Conservation (phyloP, 2,329 filamentous ascomycete genomes). For the Lachnellula occidentalis region DNA sequence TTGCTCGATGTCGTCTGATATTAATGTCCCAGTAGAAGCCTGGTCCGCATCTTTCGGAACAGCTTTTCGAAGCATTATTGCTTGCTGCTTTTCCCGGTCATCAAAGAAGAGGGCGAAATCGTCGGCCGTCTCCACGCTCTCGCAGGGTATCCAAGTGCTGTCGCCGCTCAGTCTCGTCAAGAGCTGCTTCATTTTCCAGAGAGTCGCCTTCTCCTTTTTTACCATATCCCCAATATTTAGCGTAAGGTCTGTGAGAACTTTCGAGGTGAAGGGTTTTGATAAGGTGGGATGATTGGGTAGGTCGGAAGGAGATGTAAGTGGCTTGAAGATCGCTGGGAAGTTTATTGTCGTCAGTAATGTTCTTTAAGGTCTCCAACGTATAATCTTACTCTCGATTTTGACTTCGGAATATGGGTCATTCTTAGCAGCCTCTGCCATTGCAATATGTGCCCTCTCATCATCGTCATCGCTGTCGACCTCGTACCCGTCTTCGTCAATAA, state of each 20-base stretch:
- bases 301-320: constrained; percentile 69
- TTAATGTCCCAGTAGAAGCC: constrained; percentile 22
- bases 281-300: constrained; percentile 69
- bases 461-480: constrained; percentile 69
- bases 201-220: constrained; percentile 66
- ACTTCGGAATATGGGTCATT: constrained; percentile 71
- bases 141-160: constrained; percentile 60
- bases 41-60: constrained; percentile 22
- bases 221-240: constrained; percentile 64
- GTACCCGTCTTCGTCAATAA: constrained; percentile 74
- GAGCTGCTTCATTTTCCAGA: constrained; percentile 71
- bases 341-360: constrained; percentile 29
- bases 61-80: constrained; percentile 16
- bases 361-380: not conserved
- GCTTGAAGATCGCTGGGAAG: constrained; percentile 61
- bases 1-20: constrained; percentile 18
- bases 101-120: constrained; percentile 47
- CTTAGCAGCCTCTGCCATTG: constrained; percentile 57
- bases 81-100: constrained; percentile 22
- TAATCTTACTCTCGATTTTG: constrained; percentile 59
- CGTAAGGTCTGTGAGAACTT: constrained; percentile 65
- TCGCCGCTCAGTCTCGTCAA: constrained; percentile 71
- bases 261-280: constrained; percentile 68
- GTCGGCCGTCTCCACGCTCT: constrained; percentile 49
- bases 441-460: constrained; percentile 55